Evolutionary conservation across 306 rosid species (phyloP).

Genomic region (Citrullus colocynthis): DNA sequence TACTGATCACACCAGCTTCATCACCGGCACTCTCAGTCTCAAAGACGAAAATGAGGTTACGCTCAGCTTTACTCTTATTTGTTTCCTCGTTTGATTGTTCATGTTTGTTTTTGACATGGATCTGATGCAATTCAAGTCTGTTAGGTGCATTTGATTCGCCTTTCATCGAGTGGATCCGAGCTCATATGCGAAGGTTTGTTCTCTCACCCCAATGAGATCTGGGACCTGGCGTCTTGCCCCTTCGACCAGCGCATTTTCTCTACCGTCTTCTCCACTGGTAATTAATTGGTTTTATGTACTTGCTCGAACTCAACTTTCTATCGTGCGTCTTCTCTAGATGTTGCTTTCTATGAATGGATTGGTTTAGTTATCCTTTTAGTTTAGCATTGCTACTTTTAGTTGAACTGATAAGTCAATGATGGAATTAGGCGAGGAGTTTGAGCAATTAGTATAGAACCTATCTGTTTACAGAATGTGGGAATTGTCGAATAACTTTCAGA

Average conservation of each 20-base stretch:
- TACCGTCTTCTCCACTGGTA: constrained; percentile 83
- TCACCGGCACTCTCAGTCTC: constrained; percentile 88
- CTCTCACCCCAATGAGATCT: constrained; percentile 92
- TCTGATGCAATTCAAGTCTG: constrained; percentile 12
- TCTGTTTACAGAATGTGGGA: background rate
- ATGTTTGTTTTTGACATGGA: constrained; percentile 7
- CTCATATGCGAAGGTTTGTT: constrained; percentile 93
- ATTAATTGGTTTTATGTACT: background rate
- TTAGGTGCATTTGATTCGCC: constrained; percentile 89
- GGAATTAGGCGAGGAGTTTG: background rate
- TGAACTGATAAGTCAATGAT: background rate
- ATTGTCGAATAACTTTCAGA: background rate
- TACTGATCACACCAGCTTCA: constrained; percentile 87
- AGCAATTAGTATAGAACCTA: background rate
- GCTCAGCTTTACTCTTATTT: background rate
- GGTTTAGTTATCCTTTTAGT: background rate
- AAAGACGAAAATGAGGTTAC: constrained; percentile 93
- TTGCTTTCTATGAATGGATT: background rate
- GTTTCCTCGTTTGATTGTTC: background rate
- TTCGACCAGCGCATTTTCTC: constrained; percentile 95
- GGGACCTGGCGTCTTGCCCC: constrained; percentile 96
- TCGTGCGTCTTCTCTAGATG: background rate
- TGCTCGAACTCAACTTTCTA: background rate
- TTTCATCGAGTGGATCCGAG: constrained; percentile 81
- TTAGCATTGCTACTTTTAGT: background rate